Evolutionary conservation across 495 filamentous ascomycete genomes (phyloP), one percentile per base, ranked within the genome.

Genomic region (Thozetella sp.): DNA sequence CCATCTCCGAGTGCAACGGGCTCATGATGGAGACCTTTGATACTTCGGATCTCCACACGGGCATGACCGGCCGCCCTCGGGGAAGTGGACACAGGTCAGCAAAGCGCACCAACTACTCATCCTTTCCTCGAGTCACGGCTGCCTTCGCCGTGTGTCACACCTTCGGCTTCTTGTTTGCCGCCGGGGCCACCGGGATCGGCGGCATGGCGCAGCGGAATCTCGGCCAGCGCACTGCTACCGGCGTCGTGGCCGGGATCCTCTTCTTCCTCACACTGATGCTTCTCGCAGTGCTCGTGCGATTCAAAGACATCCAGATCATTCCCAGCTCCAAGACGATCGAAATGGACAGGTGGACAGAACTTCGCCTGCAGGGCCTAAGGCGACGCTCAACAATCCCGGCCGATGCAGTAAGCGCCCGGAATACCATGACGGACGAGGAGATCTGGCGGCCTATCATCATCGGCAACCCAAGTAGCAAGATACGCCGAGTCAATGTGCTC

Each of bases 11-110:
- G 71, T 91, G 88, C 70, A 80, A 88, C 59, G 87, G 89, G 3
- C 74, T 93, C 53, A 80, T 93, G 72, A 93, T 92, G 90, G 90
- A 93, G 65, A 87, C 87, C 20, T 93, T 85, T 67, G 90, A 93
- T 68, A 88, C 86, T 4, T 90, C 87, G 22, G 90, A 93, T 63
- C 79, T 91, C 1, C 87, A 73, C 45, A 72, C 80, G 12, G 69
- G 89, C 67, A 84, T 87, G 78, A 86, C 86, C 54, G 81, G 84
- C 52, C 76, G 79, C 19, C 77, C 80, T 60, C 71, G 82, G 27
- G 71, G 73, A 43, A 69, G 78, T 53, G 76, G 78, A 15, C 77
- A 75, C 55, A 79, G 66, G 30, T 74, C 75, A 58, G 70, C 73
- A 45, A 86, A 86, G 62, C 76, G 86, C 54, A 87, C 85, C 45